Base-by-base conservation (phyloP, 805 yeast species). In the Candida nonsorbophila region DNA sequence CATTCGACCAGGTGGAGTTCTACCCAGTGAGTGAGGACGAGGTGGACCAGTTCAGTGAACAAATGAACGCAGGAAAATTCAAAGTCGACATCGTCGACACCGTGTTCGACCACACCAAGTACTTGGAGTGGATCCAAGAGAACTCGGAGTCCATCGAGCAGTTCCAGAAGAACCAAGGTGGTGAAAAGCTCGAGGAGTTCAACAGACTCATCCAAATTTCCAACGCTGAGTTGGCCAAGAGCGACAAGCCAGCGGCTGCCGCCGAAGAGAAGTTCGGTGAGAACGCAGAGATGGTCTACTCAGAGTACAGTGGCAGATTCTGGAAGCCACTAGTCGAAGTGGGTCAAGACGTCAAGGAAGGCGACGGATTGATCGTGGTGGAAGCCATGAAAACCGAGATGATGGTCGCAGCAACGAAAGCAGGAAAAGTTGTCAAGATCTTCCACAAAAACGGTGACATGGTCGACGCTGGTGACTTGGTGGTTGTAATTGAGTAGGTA, bases 341-440 rank as follows among this genome's bases (percentile, higher is more conserved):
- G 25, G 96, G 96, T 14, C 92, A 84, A 45, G 58, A 41, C 4
- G 94, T 90, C 16, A 60, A 65, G 29, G 70, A 61, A 26, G 94
- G 88, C 19, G 90, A 85, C 45, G 86, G 86, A 4, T 67, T 90
- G 37, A 73, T 90, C 41, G 86, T 92, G 22, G 84, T 90, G 30
- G 98, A 90, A 58, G 97, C 98, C 32, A 90, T 90, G 98, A 90
- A 90, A 69, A 92, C 97, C 0, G 98, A 90, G 60, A 90, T 90
- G 97, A 73, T 77, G 28, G 94, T 90, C 20, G 67, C 58, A 31
- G 77, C 97, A 13, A 71, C 94, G 1, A 65, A 51, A 32, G 63
- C 66, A 14, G 94, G 95, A 46, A 81, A 74, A 49, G 88, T 85
- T 14, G 50, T 73, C 27, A 82, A 83, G 59, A 64, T 85, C 25